These are phyloP conservation scores for Kodamaea hsintzibuensis DNA, from an alignment of 805 yeast species.

Conservation along the genomic window DNA sequence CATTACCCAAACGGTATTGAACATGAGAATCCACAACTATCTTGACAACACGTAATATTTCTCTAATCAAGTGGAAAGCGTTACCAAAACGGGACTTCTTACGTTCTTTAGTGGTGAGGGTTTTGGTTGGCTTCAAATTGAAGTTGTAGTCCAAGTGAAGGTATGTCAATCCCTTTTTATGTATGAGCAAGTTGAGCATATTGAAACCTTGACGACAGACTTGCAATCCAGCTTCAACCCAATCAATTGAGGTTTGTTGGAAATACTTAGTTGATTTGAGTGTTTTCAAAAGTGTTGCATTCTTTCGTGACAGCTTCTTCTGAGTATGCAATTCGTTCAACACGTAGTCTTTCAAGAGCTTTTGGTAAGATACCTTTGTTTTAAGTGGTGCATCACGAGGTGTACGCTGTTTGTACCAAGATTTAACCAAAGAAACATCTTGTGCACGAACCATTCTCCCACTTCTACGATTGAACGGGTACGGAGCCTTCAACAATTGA, in stretches of 20 bases:
- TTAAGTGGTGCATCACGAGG: slow-evolving; percentile 65
- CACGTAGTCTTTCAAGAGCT: slow-evolving; percentile 75
- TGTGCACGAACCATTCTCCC: slow-evolving; percentile 80
- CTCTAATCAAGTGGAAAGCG: slow-evolving; percentile 92
- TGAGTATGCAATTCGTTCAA: slow-evolving; percentile 60
- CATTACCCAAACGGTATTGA: slow-evolving; percentile 84
- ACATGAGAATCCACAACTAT: slow-evolving; percentile 91
- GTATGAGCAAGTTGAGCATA: slow-evolving; percentile 87
- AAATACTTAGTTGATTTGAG: slow-evolving; percentile 82
- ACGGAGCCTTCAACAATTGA: slow-evolving; percentile 75
- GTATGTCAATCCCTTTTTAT: slow-evolving; percentile 86
- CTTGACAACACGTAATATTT: slow-evolving; percentile 79
- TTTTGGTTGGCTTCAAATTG: slow-evolving; percentile 93
- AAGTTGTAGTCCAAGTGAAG: slow-evolving; percentile 94
- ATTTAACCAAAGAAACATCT: slow-evolving; percentile 82
- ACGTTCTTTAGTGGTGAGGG: slow-evolving; percentile 93
- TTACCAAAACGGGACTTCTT: slow-evolving; percentile 95
- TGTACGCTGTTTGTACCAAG: slow-evolving; percentile 77
- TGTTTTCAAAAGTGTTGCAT: slow-evolving; percentile 57
- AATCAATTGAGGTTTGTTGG: slow-evolving; percentile 88
- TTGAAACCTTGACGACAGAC: slow-evolving; percentile 91
- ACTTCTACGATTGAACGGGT: slow-evolving; percentile 76
- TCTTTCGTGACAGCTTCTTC: slow-evolving; percentile 24
- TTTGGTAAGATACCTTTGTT: slow-evolving; percentile 85
- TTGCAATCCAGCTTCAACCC: slow-evolving; percentile 98